Percentiles rank a stretch among this genome's conserved stretches.
These are phyloP conservation scores for Nepenthes gracilis DNA, from an alignment of 148 eudicot genomes.

Conservation along the genomic window DNA sequence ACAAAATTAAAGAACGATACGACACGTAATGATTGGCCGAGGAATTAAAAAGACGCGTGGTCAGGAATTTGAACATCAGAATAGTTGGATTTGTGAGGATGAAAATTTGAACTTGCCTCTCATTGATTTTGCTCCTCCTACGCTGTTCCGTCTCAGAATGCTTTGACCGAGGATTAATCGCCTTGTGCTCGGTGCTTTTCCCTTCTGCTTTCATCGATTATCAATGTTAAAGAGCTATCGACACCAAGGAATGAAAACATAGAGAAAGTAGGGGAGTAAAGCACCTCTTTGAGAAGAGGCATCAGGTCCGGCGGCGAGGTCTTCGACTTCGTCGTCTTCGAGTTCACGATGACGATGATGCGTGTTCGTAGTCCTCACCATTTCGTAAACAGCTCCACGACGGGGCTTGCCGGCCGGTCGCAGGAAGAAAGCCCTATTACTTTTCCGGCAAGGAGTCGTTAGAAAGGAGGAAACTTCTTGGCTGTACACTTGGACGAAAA, in stretches of 20 bases:
- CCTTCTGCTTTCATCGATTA: slow-evolving; percentile 3
- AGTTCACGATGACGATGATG: not conserved
- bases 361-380: not conserved
- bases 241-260: not conserved
- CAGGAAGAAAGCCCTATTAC: not conserved
- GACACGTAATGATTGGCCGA: no score
- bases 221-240: not conserved
- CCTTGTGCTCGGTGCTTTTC: slow-evolving; percentile 7
- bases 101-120: slow-evolving; percentile 4
- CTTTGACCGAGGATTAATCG: slow-evolving; percentile 5
- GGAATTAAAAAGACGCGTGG: no score
- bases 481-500: not conserved
- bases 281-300: not conserved
- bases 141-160: slow-evolving; percentile 11
- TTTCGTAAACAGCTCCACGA: not conserved
- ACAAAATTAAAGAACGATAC: no score
- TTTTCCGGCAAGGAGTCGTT: not conserved
- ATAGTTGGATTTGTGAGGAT: not conserved
- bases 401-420: not conserved
- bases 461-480: not conserved
- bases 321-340: not conserved
- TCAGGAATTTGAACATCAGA: not conserved
- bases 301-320: not conserved
- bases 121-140: slow-evolving; percentile 10
- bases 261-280: not conserved